Evolutionary conservation across 2,329 filamentous ascomycete species (phyloP), one percentile per base, ranked within the genome.

Genomic region (Aspergillus puulaauensis): DNA sequence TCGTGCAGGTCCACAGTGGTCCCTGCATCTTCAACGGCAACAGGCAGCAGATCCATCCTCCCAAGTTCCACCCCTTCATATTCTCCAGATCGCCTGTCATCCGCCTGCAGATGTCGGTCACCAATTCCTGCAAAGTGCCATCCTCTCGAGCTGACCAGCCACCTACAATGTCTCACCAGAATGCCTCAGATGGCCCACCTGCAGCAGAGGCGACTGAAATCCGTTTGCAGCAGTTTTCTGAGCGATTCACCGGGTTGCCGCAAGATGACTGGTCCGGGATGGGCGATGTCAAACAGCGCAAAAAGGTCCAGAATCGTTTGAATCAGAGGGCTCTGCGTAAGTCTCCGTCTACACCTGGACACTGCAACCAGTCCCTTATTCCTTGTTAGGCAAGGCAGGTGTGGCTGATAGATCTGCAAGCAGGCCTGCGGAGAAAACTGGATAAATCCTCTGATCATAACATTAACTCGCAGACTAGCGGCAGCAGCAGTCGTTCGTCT

Each of bases 211-310:
- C 23, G 1, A 14, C 50, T 8, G 12, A 11, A 31, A 59, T 59
- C 31, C 17, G 8, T n/a, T 6, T 61, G 23, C 56, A 45, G 9
- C 17, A 21, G 12, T 51, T 61, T 15, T 49, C 59, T 12, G 21
- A 60, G 51, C 52, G 48, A 4, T 44, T 55, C 24, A 37, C 27
- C 2, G 27, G 33, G 6, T 48, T 56, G 39, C 27, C 35, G 4
- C 43, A 53, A 6, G 58, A 61, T n/a, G 58, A 61, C 41, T 61
- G 56, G 58, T 55, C 56, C 4, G 58, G 58, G 12, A 58, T 61
- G 24, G 15, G 55, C 2, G 56, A 61, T 40, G 43, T 46, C 3
- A 58, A 61, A 17, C 31, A 49, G 27, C 51, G 58, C 44, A 52
- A 49, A 15, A 51, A 33, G 39, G 33, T 61, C 23, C 58, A 61